phyloP scores from a whole-genome alignment of 1,284 basidiomycete genomes.

The Moesziomyces sp. region DNA sequence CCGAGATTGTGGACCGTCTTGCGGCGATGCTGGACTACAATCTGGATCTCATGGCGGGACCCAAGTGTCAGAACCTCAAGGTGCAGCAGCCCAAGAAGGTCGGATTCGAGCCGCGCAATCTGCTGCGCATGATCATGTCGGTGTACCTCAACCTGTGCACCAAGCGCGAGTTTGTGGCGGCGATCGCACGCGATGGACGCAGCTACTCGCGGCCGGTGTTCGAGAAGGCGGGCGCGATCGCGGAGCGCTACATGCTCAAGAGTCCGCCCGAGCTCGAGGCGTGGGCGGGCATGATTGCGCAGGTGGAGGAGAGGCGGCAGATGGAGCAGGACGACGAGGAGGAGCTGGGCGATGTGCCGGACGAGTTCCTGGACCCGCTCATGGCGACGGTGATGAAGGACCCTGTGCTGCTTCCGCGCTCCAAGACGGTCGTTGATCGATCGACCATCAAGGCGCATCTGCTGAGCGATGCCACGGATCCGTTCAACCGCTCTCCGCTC shows the following conservation, averaged over 20 bases:
- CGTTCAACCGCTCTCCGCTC: conserved; percentile 69
- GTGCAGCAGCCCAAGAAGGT: conserved; percentile 89
- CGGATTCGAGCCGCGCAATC: conserved; percentile 84
- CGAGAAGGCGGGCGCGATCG: conserved; percentile 80
- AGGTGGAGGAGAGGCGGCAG: conserved; percentile 84
- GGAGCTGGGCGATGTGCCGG: conserved; percentile 91
- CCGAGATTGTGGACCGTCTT: conserved; percentile 93
- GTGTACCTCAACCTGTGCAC: conserved; percentile 90
- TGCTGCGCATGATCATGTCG: conserved; percentile 88
- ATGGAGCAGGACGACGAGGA: conserved; percentile 84
- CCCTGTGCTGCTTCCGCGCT: conserved; percentile 90
- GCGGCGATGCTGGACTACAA: conserved; percentile 99
- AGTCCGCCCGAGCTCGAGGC: conserved; percentile 81
- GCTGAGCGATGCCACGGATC: conserved; percentile 81
- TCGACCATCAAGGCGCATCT: conserved; percentile 95
- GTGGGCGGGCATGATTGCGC: conserved; percentile 78
- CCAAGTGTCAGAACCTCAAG: conserved; percentile 80
- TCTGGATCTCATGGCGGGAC: conserved; percentile 87
- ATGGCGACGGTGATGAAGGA: conserved; percentile 96
- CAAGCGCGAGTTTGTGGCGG: conserved; percentile 82
- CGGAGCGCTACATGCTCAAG: conserved; percentile 78
- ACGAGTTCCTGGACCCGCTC: conserved; percentile 90
- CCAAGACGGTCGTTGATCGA: conserved; percentile 82
- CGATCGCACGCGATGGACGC: conserved; percentile 90
- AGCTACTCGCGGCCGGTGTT: conserved; percentile 89